phyloP scores from a whole-genome alignment of 2,329 filamentous ascomycete species.

The Xylariales sp. region DNA sequence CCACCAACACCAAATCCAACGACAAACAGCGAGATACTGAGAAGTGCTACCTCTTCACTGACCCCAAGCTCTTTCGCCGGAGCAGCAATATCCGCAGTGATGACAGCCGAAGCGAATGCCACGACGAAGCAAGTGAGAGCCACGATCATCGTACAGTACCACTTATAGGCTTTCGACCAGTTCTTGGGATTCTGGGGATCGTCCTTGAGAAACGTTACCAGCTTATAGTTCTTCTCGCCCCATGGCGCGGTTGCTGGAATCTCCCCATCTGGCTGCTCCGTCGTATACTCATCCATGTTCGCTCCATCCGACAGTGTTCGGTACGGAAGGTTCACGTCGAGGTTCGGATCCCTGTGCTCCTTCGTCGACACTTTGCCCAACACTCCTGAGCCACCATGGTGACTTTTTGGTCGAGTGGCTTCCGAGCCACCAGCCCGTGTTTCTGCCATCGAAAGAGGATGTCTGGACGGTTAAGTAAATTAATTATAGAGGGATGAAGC shows the following conservation, averaged over 20 bases:
- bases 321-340: constrained; percentile 58
- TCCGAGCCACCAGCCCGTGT: constrained; percentile 3
- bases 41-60: constrained; percentile 65
- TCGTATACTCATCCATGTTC: constrained; percentile 63
- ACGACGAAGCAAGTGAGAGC: constrained; percentile 72
- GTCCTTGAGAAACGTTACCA: constrained; percentile 61
- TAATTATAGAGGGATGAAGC: neutral
- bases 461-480: neutral
- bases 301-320: constrained; percentile 56
- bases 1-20: constrained; percentile 76
- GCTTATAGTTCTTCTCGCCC: constrained; percentile 33
- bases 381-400: neutral
- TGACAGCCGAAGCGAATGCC: constrained; percentile 66
- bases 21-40: constrained; percentile 73
- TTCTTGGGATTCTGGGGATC: constrained; percentile 82
- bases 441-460: neutral
- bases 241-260: constrained; percentile 41
- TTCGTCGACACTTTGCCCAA: neutral
- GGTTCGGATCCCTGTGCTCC: constrained; percentile 28
- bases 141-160: constrained; percentile 83
- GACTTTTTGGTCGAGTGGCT: neutral
- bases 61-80: constrained; percentile 61
- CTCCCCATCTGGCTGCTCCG: constrained; percentile 56
- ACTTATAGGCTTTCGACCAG: constrained; percentile 73
- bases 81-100: constrained; percentile 70